Evolutionary conservation across 2,329 filamentous ascomycete species (phyloP), one percentile per base, ranked within the genome.

Genomic region (Tolypocladium tropicale): DNA sequence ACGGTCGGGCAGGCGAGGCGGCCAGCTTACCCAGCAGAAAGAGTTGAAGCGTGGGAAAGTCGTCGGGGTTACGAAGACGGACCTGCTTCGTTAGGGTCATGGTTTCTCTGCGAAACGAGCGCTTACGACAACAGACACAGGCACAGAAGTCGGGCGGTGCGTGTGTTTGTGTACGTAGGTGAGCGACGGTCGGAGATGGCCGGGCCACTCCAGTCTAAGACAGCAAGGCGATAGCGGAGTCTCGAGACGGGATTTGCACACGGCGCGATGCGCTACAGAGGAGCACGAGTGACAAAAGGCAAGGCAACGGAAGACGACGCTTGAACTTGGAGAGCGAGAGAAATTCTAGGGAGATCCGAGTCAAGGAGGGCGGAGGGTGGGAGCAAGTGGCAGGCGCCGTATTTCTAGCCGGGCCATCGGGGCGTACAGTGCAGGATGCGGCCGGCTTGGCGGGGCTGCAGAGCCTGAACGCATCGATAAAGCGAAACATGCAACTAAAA

Each of bases 31-130:
- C 89, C 62, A 96, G 81, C 21, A 96, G 74, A 63, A 93, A 91
- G 30, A 96, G 83, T 70, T 96, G 92, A 28, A 84, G 74, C 9
- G 88, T 83, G 4, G 91, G 92, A 66, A 96, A 96, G 65, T 83
- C 83, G 74, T 90, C 81, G 62, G 83, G 79, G 72, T 87, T 79
- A 74, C 79, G 80, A 68, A 72, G 73, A 60, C 71, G 72, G 72
- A 70, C 73, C 71, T 76, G 74, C 63, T 69, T 75, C 59, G 76
- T 76, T 71, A 79, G 74, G 72, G 73, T 69, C 79, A 83, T 82
- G 67, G 71, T 70, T 71, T 72, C 64, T 67, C 57, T 59, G 68
- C 64, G 69, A 70, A 67, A 64, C 65, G 65, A 67, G 66, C 65
- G 66, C 72, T 76, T 76, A 77, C 73, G 74, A 74, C 73, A 61